Evolutionary conservation across 805 yeast species (phyloP), one percentile per base, ranked within the genome.

Genomic region (Suhomyces canberraensis): DNA sequence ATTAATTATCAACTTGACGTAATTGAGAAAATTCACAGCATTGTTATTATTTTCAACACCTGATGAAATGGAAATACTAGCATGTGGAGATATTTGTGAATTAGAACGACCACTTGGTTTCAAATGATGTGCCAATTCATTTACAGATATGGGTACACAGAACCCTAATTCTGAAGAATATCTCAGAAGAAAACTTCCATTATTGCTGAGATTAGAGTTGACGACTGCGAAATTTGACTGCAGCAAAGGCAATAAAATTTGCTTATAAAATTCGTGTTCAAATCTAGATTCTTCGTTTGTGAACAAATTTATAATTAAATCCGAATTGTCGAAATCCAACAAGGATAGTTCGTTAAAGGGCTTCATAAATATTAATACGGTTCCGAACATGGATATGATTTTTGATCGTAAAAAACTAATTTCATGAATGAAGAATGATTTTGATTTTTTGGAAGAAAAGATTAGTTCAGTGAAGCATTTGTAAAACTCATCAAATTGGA

Each of bases 271-370:
- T 4, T 29, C 18, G 27, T 30, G 37, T 29, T 52, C 59, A 11
- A 42, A 39, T 8, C 40, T 31, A n/a, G 34, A 20, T 4, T 48
- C 49, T 16, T 41, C 35, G 1, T 43, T 37, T 14, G 50, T 47
- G 30, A 42, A 48, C 14, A 46, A 34, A 34, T 58, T 56, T 11
- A 57, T 37, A 3, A 57, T 15, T 2, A 27, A 26, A 20, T 52
- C 55, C 20, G 38, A 29, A 9, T 40, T 30, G 15, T 44, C 47
- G 5, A 42, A 19, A 21, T 56, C 56, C n/a, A 56, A 32, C 25
- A 58, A 48, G 3, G 54, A 33, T 24, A 64, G 44, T 11, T 48
- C 50, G 26, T 50, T 55, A 46, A 60, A 61, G 8, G 69, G 66
- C 37, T 54, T 48, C 9, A 55, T 33, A 6, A 60, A 53, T 2